Evolutionary conservation across 2,329 filamentous ascomycete genomes (phyloP).

Genomic region (Aspergillus cejpii): DNA sequence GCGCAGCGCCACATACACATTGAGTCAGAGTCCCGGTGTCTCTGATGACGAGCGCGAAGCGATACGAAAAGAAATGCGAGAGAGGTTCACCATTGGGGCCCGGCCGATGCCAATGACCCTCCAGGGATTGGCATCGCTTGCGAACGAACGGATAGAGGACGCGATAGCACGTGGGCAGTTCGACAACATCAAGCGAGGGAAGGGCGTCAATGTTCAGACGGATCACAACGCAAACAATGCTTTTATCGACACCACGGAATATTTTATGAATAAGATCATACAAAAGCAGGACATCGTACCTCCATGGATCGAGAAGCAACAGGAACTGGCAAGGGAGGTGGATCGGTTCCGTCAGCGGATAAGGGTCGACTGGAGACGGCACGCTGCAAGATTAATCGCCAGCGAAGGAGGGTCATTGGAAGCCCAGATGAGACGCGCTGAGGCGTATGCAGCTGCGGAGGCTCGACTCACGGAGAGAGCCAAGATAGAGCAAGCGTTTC

Average conservation of each 20-base stretch:
- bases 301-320: constrained; percentile 98
- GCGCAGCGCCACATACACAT: constrained; percentile 50
- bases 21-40: constrained; percentile 51
- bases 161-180: constrained; percentile 90
- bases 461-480: constrained; percentile 27
- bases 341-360: constrained; percentile 66
- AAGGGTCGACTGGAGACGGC: constrained; percentile 74
- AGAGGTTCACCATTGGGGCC: constrained; percentile 68
- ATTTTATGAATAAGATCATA: constrained; percentile 98
- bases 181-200: constrained; percentile 72
- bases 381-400: constrained; percentile 71
- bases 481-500: constrained; percentile 23
- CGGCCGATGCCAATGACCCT: constrained; percentile 69
- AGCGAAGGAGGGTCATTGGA: constrained; percentile 68
- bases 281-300: constrained; percentile 92
- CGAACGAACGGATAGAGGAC: constrained; percentile 88
- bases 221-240: constrained; percentile 78
- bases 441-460: constrained; percentile 71
- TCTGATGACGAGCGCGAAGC: constrained; percentile 66
- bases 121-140: constrained; percentile 70
- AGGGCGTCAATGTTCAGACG: constrained; percentile 60
- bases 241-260: constrained; percentile 93
- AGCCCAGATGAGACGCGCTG: constrained; percentile 64
- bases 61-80: constrained; percentile 65
- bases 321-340: constrained; percentile 68